Base-by-base conservation (phyloP, 768 basidiomycete genomes). In the Kwoniella newhampshirensis region DNA sequence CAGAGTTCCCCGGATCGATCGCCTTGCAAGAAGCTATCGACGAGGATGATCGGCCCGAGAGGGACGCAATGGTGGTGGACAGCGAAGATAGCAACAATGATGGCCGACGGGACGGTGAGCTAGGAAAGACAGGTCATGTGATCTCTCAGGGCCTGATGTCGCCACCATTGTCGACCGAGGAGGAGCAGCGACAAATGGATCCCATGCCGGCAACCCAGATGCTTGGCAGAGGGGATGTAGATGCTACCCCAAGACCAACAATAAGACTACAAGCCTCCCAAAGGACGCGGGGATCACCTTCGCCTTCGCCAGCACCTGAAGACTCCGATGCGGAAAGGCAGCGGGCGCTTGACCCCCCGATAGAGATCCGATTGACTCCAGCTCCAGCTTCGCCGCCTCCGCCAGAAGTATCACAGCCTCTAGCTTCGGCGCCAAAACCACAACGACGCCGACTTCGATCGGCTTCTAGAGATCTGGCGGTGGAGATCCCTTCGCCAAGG, bases 1-100 rank as follows among this genome's bases (percentile, higher is more conserved):
- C 42, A 9, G 49, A 63, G 11, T 54, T 59, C 27, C 52, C 57
- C 4, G 62, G 62, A 1, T 52, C 46, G 17, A 47, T 59, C 17
- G 62, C 62, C 12, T 25, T 63, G 25, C 51, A 56, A 20, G 50
- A 57, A 36, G 58, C 58, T 5, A 64, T 64, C 25, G 58, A 51
- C 5, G 63, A 65, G 21, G 63, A 57, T 11, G 63, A 57, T 4
- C 35, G 39, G 17, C 37, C 43, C 8, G 52, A 54, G 20, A 37
- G 49, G 30, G 51, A 46, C 37, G 35, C 57, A 4, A 27, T 20
- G 25, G 17, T 30, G 12, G 37, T 28, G 2, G 47, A 47, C n/a
- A 51, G 23, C n/a, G 42, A 48, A 4, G 3, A 41, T 7, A 20
- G 20, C 36, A n/a, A 12, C 5, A 21, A 3, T 26, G 9, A 5